Evolutionary conservation across 257 asterid species (phyloP).

Genomic region (Scutellaria minor): DNA sequence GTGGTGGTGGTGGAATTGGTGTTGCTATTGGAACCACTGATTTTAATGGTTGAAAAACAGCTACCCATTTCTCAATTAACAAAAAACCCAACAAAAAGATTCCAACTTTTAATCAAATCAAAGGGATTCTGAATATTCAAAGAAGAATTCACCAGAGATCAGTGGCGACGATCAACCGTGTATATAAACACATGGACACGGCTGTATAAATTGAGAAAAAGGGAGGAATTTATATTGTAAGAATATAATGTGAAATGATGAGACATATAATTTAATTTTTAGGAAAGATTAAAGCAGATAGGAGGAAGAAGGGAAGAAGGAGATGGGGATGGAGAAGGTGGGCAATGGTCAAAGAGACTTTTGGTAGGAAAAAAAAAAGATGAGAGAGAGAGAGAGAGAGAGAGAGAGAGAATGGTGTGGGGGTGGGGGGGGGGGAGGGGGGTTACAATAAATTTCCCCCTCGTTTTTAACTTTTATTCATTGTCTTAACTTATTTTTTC

Average conservation of each 20-base stretch:
- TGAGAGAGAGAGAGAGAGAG: neutral
- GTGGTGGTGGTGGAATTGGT: constrained; percentile 45
- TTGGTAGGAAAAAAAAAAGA: constrained; percentile 29
- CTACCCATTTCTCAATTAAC: constrained; percentile 61
- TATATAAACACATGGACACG: neutral
- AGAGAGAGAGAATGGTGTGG: neutral
- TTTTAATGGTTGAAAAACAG: constrained; percentile 74
- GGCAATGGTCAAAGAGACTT: constrained; percentile 66
- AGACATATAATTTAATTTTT: constrained; percentile 31
- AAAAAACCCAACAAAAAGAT: constrained; percentile 12
- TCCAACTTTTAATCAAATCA: constrained; percentile 32
- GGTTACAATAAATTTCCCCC: constrained; percentile 31
- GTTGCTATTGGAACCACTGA: constrained; percentile 71
- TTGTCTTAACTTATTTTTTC: neutral
- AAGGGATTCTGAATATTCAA: constrained; percentile 37
- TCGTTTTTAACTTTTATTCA: constrained; percentile 14
- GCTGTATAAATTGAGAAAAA: neutral
- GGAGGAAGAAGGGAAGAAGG: constrained; percentile 78
- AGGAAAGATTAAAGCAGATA: constrained; percentile 61
- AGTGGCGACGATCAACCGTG: constrained; percentile 34
- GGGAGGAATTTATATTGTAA: constrained; percentile 25
- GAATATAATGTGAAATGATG: constrained; percentile 40
- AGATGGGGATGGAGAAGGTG: constrained; percentile 50
- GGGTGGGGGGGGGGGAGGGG: neutral
- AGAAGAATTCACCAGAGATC: constrained; percentile 29